Evolutionary conservation across 2,329 filamentous ascomycete genomes (phyloP).

Genomic region (Botrytis elliptica): DNA sequence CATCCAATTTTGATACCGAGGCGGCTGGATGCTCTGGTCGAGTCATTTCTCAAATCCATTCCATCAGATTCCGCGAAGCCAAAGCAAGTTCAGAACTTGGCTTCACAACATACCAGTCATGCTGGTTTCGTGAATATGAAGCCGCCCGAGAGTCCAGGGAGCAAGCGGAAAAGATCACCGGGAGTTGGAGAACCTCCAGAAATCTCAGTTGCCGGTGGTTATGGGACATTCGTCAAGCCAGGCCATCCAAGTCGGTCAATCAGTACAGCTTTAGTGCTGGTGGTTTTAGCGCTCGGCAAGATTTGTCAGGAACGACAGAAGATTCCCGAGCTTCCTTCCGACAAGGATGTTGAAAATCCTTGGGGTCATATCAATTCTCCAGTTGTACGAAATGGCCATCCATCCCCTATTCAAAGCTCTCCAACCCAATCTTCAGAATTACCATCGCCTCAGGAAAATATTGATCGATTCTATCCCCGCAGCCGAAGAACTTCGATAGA

Average conservation of each 20-base stretch:
- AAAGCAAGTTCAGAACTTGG: constrained; percentile 30
- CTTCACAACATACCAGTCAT: constrained; percentile 23
- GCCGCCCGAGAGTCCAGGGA: constrained; percentile 38
- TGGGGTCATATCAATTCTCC: constrained; percentile 31
- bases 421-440: constrained; percentile 48
- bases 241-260: constrained; percentile 64
- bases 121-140: constrained; percentile 29
- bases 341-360: constrained; percentile 27
- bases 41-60: constrained; percentile 37
- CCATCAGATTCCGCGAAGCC: constrained; percentile 34
- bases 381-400: constrained; percentile 49
- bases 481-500: constrained; percentile 54
- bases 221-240: constrained; percentile 40
- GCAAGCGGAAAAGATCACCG: constrained; percentile 38
- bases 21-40: constrained; percentile 47
- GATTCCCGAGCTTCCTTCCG: constrained; percentile 58
- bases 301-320: constrained; percentile 62
- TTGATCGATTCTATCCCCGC: constrained; percentile 41
- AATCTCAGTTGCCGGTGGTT: constrained; percentile 30
- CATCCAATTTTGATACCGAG: constrained; percentile 60
- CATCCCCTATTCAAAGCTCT: constrained; percentile 56
- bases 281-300: constrained; percentile 83
- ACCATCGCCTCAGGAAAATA: constrained; percentile 50
- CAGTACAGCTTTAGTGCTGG: constrained; percentile 75
- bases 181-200: constrained; percentile 29